phyloP scores from a whole-genome alignment of 306 rosid genomes.

The Dalbergia cochinchinensis region DNA sequence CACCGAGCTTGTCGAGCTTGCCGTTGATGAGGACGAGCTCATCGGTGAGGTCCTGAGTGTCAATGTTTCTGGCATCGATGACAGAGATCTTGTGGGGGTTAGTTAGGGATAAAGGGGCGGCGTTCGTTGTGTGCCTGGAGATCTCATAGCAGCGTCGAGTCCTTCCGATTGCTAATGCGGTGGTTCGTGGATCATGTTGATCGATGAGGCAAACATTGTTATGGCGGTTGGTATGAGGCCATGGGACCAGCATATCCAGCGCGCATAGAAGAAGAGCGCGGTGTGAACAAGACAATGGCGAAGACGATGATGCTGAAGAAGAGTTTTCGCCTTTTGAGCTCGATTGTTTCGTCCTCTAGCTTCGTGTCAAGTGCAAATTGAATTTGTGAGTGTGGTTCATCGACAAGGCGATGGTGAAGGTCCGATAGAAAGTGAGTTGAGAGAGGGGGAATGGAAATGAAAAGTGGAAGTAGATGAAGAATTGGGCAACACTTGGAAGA shows the following conservation, averaged over 20 bases:
- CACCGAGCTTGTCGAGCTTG: constrained; percentile 78
- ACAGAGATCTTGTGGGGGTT: constrained; percentile 85
- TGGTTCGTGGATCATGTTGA: too few relatives aligned
- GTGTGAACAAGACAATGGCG: constrained; percentile 57
- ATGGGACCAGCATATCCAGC: too few relatives aligned
- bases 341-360: constrained; percentile 57
- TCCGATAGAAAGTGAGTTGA: too few relatives aligned
- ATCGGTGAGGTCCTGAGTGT: constrained; percentile 82
- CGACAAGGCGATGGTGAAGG: constrained; percentile 21
- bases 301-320: constrained; percentile 66
- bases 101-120: constrained; percentile 65
- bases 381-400: constrained; percentile 46
- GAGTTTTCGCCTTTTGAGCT: constrained; percentile 63
- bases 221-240: too few relatives aligned
- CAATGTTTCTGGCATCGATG: constrained; percentile 87
- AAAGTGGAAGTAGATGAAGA: too few relatives aligned
- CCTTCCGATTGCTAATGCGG: too few relatives aligned
- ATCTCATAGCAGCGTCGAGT: not conserved
- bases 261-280: constrained; percentile 63
- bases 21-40: constrained; percentile 82
- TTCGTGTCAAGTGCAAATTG: constrained; percentile 63
- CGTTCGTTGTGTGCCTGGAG: constrained; percentile 70
- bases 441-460: too few relatives aligned
- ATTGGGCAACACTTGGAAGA: too few relatives aligned
- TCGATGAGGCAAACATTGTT: too few relatives aligned